Base-by-base conservation (phyloP, 768 basidiomycete species). In the Suillus variegatus region DNA sequence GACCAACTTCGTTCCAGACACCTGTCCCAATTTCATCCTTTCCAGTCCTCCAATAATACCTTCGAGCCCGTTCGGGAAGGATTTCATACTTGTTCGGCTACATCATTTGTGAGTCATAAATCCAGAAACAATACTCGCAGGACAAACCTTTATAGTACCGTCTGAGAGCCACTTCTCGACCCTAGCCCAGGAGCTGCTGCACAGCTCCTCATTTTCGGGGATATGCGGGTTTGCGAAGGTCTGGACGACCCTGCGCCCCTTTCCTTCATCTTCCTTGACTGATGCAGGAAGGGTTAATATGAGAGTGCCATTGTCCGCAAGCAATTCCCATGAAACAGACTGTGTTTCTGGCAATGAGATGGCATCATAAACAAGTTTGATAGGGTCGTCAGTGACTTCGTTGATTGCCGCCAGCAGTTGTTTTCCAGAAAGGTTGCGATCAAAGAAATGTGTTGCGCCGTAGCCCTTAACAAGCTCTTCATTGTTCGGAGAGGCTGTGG, bases 1-100 rank as follows among this genome's bases (percentile, higher is more conserved):
- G 9, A 85, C 75, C 18, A 85, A 69, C 69, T 85, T 85, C 22
- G 66, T 71, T 4, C 79, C 83, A 25, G 81, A 83, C 28, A 84
- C 74, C 64, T 79, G 66, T 13, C 79, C 75, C 5, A 67, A 65
- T 69, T 71, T 72, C 69, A 85, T 55, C 65, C 71, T 71, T 52
- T 78, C 72, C 32, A 85, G 66, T 3, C 80, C 82, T 13, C 61
- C 74, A 0, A 64, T 54, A 12, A 85, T 75, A 9, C 78, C 82
- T 7, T 68, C 63, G 1, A 85, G 72, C 2, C 84, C 84, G 20
- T 72, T 68, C 0, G 79, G 75, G 13, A 85, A 85, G 70, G 16
- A 82, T 70, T 66, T 85, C 79, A 7, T 78, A 66, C n/a, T 74
- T 71, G 67, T 78, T 79, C 1, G 84, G 82, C 82, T 80, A 55